Evolutionary conservation across 176 grass and related monocot species (phyloP).

Genomic region (Areca catechu): DNA sequence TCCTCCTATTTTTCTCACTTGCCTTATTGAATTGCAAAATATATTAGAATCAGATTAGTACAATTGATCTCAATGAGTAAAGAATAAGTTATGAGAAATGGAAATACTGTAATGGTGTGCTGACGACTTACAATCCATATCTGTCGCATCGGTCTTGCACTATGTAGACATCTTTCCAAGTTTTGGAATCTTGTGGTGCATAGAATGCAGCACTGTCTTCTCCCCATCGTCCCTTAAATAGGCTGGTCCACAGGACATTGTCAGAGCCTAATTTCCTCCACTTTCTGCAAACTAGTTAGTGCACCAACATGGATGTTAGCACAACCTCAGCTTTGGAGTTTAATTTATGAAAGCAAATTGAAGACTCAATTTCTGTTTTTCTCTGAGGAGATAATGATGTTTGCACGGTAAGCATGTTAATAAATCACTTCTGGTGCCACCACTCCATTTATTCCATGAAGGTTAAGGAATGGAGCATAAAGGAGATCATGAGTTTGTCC

Average conservation of each 20-base stretch:
- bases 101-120: no score
- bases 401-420: no score
- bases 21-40: no score
- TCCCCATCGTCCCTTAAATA: slow-evolving; percentile 71
- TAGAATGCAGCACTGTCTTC: slow-evolving; percentile 50
- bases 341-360: no score
- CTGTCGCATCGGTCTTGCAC: slow-evolving; percentile 77
- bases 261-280: slow-evolving; percentile 67
- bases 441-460: no score
- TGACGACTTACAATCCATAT: slow-evolving; percentile 57
- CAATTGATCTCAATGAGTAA: neutral
- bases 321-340: no score
- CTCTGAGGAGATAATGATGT: no score
- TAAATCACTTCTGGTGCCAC: no score
- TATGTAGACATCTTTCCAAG: slow-evolving; percentile 81
- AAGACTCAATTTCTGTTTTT: no score
- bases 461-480: no score
- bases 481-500: no score
- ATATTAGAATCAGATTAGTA: neutral
- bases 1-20: no score
- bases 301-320: neutral
- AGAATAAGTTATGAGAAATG: neutral
- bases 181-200: slow-evolving; percentile 37
- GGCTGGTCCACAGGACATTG: slow-evolving; percentile 53
- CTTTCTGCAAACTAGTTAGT: slow-evolving; percentile 59